phyloP scores from a whole-genome alignment of 1,139 yeast species.

The Ashbya aceris region DNA sequence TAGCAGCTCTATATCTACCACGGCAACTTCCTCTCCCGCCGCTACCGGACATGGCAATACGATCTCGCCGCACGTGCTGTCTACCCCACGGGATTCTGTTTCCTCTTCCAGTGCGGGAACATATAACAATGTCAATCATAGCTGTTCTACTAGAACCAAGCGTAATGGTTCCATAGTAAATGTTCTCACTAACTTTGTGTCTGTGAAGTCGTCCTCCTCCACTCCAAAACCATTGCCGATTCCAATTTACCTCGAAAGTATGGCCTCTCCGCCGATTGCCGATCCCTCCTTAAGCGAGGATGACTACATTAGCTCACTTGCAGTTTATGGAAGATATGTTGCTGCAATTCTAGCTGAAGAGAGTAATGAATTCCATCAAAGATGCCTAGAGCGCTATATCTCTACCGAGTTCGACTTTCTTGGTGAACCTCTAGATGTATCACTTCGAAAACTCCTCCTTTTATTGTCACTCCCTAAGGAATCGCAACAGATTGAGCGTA shows the following conservation, averaged over 20 bases:
- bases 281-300: constrained; percentile 30
- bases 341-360: constrained; percentile 34
- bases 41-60: background rate
- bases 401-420: constrained; percentile 37
- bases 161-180: constrained; percentile 32
- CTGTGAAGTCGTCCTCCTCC: constrained; percentile 23
- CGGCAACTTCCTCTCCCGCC: constrained; percentile 3
- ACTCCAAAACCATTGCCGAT: constrained; percentile 12
- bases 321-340: constrained; percentile 32
- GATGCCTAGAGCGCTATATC: constrained; percentile 34
- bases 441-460: constrained; percentile 49
- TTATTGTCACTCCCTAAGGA: constrained; percentile 53
- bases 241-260: constrained; percentile 10
- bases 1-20: constrained; percentile 4
- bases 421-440: constrained; percentile 50
- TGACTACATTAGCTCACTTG: constrained; percentile 30
- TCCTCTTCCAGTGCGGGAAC: constrained; percentile 6
- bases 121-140: background rate
- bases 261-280: constrained; percentile 29
- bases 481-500: constrained; percentile 62
- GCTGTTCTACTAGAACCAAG: constrained; percentile 14
- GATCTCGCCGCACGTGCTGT: background rate
- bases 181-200: constrained; percentile 31
- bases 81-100: constrained; percentile 5
- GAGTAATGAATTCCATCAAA: constrained; percentile 31